Percentiles rank a stretch among this genome's conserved stretches.
Conservation (phyloP, 345 rosid genomes). For the Citrus sp. region DNA sequence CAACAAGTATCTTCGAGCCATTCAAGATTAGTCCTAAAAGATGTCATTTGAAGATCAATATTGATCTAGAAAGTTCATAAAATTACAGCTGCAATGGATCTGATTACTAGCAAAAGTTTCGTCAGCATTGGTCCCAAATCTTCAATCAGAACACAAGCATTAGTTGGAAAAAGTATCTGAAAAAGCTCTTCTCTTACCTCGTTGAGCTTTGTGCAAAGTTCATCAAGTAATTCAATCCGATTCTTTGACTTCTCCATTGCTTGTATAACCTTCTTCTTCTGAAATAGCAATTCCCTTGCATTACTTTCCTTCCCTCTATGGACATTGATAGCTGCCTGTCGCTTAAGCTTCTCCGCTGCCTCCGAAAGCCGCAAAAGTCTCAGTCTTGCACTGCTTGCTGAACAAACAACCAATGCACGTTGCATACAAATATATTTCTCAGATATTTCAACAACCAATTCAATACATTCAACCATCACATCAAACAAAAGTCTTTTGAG, state of each 20-base stretch:
- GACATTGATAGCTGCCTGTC: constrained; percentile 65
- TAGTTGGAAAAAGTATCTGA: background rate
- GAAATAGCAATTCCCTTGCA: constrained; percentile 72
- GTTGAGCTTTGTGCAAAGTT: constrained; percentile 66
- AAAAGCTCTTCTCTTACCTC: constrained; percentile 40
- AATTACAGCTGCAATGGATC: background rate
- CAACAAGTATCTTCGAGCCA: background rate
- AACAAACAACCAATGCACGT: constrained; percentile 11
- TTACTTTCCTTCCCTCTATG: constrained; percentile 68
- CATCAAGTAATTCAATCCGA: constrained; percentile 71
- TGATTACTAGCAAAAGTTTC: background rate
- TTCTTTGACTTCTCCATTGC: constrained; percentile 74
- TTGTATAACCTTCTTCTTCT: constrained; percentile 81
- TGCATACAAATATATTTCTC: background rate
- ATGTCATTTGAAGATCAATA: background rate
- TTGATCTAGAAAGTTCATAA: background rate
- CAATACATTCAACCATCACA: background rate
- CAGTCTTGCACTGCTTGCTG: constrained; percentile 71
- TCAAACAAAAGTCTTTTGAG: background rate
- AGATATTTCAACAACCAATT: background rate
- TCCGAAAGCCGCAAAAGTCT: constrained; percentile 80
- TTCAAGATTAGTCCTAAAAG: background rate
- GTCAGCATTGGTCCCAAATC: background rate
- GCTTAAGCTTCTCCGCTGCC: constrained; percentile 80
- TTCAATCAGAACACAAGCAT: background rate